Evolutionary conservation across 305 asterid genomes (phyloP).

Genomic region (Stenogyne calaminthoides): DNA sequence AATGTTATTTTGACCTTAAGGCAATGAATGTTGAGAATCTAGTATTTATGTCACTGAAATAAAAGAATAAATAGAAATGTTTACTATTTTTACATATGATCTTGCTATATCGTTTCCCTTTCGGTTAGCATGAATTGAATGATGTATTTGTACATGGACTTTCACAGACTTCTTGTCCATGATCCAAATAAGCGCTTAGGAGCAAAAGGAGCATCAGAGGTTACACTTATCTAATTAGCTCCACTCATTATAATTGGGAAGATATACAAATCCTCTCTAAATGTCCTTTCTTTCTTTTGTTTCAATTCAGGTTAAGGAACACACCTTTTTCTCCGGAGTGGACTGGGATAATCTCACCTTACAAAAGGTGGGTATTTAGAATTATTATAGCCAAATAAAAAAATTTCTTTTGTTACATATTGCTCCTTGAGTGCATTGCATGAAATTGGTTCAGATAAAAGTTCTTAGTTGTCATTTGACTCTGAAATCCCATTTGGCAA

Average conservation of each 20-base stretch:
- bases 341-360: slow-evolving; percentile 92
- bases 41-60: slow-evolving; percentile 11
- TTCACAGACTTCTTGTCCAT: slow-evolving; percentile 72
- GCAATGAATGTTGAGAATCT: slow-evolving; percentile 19
- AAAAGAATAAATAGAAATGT: no score
- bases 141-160: slow-evolving; percentile 30
- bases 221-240: slow-evolving; percentile 32
- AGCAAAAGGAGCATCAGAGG: slow-evolving; percentile 91
- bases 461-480: slow-evolving; percentile 16
- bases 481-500: slow-evolving; percentile 8
- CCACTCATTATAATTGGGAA: slow-evolving; percentile 20
- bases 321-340: slow-evolving; percentile 82
- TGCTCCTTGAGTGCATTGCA: slow-evolving; percentile 20
- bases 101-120: slow-evolving; percentile 21
- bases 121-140: slow-evolving; percentile 26
- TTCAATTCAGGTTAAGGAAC: slow-evolving; percentile 77
- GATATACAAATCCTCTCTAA: slow-evolving; percentile 26
- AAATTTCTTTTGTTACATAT: neutral
- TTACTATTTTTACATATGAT: no score
- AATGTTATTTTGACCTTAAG: neutral
- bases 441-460: slow-evolving; percentile 14
- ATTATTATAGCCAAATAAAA: slow-evolving; percentile 15
- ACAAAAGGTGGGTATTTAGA: slow-evolving; percentile 60
- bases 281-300: slow-evolving; percentile 28
- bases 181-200: slow-evolving; percentile 89